Percentiles rank a stretch among this genome's conserved stretches.
Evolutionary conservation across 2,329 filamentous ascomycete species (phyloP).

Genomic region (Plectosphaerella cucumerina): DNA sequence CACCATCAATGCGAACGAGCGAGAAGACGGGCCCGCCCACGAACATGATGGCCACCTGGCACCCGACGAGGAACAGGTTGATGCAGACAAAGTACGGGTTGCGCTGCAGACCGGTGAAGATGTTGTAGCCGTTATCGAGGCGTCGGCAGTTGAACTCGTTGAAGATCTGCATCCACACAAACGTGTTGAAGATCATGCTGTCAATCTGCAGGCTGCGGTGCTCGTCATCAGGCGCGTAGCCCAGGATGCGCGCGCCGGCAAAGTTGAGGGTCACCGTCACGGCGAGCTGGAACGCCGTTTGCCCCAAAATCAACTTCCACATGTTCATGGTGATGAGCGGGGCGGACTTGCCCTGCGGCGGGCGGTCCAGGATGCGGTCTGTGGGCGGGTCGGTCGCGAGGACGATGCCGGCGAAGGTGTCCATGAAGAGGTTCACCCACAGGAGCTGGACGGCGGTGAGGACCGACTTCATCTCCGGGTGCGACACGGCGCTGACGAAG

Average conservation of each 20-base stretch:
- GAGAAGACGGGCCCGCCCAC: conserved; percentile 52
- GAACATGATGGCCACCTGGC: conserved; percentile 54
- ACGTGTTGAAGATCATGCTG: conserved; percentile 65
- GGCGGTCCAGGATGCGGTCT: conserved; percentile 28
- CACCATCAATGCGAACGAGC: conserved; percentile 38
- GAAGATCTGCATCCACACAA: conserved; percentile 71
- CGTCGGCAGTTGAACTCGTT: conserved; percentile 64
- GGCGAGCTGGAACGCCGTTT: conserved; percentile 54
- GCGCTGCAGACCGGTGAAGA: conserved; percentile 52
- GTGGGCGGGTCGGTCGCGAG: conserved; percentile 30
- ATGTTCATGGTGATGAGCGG: conserved; percentile 21
- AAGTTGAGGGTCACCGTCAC: conserved; percentile 54
- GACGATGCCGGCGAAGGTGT: conserved; percentile 54
- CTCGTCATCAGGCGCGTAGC: conserved; percentile 37
- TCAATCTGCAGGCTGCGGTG: conserved; percentile 40
- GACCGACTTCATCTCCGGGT: conserved; percentile 45
- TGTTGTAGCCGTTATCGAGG: conserved; percentile 58
- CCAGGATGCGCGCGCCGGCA: conserved; percentile 50
- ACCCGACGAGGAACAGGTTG: conserved; percentile 51
- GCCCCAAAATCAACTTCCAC: conserved; percentile 65
- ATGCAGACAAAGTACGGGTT: conserved; percentile 57
- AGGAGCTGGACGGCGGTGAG: conserved; percentile 57
- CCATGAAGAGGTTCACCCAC: conserved; percentile 63
- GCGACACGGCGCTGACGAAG: conserved; percentile 53
- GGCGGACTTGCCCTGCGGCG: conserved; percentile 38